Evolutionary conservation across 805 yeast genomes (phyloP).

Genomic region (Tetrapisispora pingtungensis): DNA sequence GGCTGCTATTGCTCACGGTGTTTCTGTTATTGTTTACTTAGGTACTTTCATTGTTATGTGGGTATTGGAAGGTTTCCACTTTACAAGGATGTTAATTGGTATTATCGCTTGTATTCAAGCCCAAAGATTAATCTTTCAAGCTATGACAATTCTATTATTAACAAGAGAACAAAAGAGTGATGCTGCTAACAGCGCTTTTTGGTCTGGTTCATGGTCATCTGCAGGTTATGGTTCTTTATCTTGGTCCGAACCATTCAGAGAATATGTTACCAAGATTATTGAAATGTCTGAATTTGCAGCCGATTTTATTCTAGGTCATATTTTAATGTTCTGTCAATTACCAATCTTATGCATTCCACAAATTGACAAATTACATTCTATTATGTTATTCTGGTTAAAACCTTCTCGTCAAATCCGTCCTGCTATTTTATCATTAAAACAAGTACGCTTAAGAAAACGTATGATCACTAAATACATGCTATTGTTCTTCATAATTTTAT

Average conservation of each 20-base stretch:
- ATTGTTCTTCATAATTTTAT: constrained; percentile 59
- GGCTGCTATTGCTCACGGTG: constrained; percentile 95
- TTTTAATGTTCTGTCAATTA: constrained; percentile 75
- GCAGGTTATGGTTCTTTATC: constrained; percentile 87
- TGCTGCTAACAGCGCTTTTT: constrained; percentile 93
- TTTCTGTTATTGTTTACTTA: constrained; percentile 79
- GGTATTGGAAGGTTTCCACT: constrained; percentile 89
- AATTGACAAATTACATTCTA: constrained; percentile 94
- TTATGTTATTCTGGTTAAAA: constrained; percentile 96
- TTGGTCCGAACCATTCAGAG: constrained; percentile 92
- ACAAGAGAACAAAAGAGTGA: constrained; percentile 95
- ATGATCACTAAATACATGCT: constrained; percentile 90
- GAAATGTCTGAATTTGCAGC: constrained; percentile 94
- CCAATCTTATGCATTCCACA: constrained; percentile 80
- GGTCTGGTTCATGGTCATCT: constrained; percentile 99
- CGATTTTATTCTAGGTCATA: constrained; percentile 88
- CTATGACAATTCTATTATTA: constrained; percentile 63
- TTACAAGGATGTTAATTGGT: constrained; percentile 80
- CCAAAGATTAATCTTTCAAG: constrained; percentile 79
- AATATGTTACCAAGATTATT: constrained; percentile 82
- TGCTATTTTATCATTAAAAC: constrained; percentile 92
- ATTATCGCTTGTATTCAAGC: constrained; percentile 70
- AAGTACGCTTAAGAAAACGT: constrained; percentile 89
- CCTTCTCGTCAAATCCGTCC: constrained; percentile 95
- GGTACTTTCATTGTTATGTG: constrained; percentile 89